phyloP scores from a whole-genome alignment of 148 eudicot genomes.

The Simmondsia chinensis region DNA sequence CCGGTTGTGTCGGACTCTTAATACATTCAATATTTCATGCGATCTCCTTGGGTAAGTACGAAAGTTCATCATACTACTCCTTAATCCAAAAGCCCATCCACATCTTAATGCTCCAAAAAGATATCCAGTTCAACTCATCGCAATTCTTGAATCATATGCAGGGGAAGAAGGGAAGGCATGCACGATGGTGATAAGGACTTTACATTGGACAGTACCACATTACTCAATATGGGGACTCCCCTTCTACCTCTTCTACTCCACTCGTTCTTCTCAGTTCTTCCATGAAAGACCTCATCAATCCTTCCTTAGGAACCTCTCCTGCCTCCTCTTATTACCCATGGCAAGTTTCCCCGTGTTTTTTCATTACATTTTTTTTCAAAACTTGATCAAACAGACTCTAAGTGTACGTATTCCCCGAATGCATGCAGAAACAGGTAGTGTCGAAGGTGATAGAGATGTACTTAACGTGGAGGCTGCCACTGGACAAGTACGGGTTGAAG shows the following conservation, averaged over 20 bases:
- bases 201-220: slow-evolving; percentile 95
- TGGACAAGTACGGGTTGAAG: slow-evolving; percentile 58
- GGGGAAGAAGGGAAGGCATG: slow-evolving; percentile 70
- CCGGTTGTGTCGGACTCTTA: too few relatives aligned
- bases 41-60: too few relatives aligned
- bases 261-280: slow-evolving; percentile 80
- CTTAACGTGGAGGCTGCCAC: slow-evolving; percentile 60
- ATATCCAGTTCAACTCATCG: too few relatives aligned
- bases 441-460: slow-evolving; percentile 72
- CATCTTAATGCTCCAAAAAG: too few relatives aligned
- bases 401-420: too few relatives aligned
- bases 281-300: slow-evolving; percentile 74
- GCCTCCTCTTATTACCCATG: slow-evolving; percentile 50
- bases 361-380: background rate
- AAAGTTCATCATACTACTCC: too few relatives aligned
- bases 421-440: slow-evolving; percentile 35
- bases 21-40: too few relatives aligned
- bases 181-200: slow-evolving; percentile 81
- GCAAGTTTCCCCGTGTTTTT: slow-evolving; percentile 18
- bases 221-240: slow-evolving; percentile 93
- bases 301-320: slow-evolving; percentile 33
- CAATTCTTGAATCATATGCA: slow-evolving; percentile 18
- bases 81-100: too few relatives aligned
- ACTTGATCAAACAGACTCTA: too few relatives aligned
- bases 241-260: slow-evolving; percentile 90